Evolutionary conservation across 148 eudicot genomes (phyloP).

Genomic region (Cornus florida): DNA sequence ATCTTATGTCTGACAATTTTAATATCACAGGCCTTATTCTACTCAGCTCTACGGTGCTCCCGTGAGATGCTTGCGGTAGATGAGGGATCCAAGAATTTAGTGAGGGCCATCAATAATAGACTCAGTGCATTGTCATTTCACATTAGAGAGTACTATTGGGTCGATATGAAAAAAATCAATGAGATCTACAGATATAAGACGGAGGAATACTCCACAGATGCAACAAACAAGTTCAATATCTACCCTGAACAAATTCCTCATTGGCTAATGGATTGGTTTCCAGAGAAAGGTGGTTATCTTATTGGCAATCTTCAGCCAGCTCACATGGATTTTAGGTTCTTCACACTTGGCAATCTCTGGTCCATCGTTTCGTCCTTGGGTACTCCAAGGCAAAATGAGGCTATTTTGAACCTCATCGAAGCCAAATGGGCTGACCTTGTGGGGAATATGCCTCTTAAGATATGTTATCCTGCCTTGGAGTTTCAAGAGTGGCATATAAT

Average conservation of each 20-base stretch:
- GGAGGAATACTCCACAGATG: constrained; percentile 86
- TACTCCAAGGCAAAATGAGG: constrained; percentile 86
- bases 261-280: constrained; percentile 97
- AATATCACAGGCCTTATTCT: constrained; percentile 66
- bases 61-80: constrained; percentile 72
- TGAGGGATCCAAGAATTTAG: constrained; percentile 74
- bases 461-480: constrained; percentile 87
- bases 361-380: constrained; percentile 81
- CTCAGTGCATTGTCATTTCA: constrained; percentile 92
- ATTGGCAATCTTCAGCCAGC: constrained; percentile 97
- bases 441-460: constrained; percentile 86
- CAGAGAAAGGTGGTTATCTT: constrained; percentile 88
- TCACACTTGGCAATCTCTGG: constrained; percentile 92
- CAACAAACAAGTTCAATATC: constrained; percentile 92
- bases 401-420: constrained; percentile 71
- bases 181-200: constrained; percentile 93
- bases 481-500: constrained; percentile 91
- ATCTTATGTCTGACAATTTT: not conserved
- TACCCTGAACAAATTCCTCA: constrained; percentile 94
- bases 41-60: constrained; percentile 83
- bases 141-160: constrained; percentile 95
- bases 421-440: constrained; percentile 91
- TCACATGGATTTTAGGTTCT: constrained; percentile 97
- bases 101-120: constrained; percentile 75
- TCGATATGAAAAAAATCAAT: constrained; percentile 83